Evolutionary conservation across 129 eudicot species (phyloP), one percentile per base, ranked within the genome.

Genomic region (Pseudognaphalium luteoalbum): DNA sequence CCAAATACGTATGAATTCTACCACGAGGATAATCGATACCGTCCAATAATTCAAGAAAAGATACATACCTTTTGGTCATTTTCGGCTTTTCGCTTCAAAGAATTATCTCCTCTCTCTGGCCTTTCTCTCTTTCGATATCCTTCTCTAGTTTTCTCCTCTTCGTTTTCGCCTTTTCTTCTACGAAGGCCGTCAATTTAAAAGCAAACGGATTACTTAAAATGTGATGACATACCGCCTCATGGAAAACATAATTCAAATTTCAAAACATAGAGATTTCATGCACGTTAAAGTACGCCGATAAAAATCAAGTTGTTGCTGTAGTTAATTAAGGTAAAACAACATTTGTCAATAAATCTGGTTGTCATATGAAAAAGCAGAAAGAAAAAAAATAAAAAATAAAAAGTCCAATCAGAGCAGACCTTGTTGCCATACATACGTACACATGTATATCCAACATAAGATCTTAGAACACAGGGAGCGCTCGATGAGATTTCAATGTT

Each of bases 11-110:
- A 76, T 3, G 56, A 68, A 76, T 51, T 22, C 16, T 72, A 72
- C 59, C 56, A 58, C 25, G 68, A 72, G 47, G 35, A 71, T 54
- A 37, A 75, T 64, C 56, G 17, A 54, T 22, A 50, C 12, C 39
- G 56, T 65, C 56, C 72, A 34, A 19, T 11, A 32, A 63, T 44
- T 44, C 5, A 3, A 56, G n/a, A 56, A 64, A 47, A 34, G 47
- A 20, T 32, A 7, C 8, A 21, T 14, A 25, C 28, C 37, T 39
- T 73, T 39, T 41, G 58, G 52, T 12, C 50, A 30, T 16, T 42
- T 22, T 74, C 39, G 10, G 29, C n/a, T 16, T 42, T 22, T 74
- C 39, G 10, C 62, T 54, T 57, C 60, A 58, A 73, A 73, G 9
- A 44, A 21, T 47, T 28, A 16, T 64, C 62, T 20, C 29, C 61